Evolutionary conservation across 73 alveolate species (phyloP), one percentile per base, ranked within the genome.

Genomic region (Chromera velia): DNA sequence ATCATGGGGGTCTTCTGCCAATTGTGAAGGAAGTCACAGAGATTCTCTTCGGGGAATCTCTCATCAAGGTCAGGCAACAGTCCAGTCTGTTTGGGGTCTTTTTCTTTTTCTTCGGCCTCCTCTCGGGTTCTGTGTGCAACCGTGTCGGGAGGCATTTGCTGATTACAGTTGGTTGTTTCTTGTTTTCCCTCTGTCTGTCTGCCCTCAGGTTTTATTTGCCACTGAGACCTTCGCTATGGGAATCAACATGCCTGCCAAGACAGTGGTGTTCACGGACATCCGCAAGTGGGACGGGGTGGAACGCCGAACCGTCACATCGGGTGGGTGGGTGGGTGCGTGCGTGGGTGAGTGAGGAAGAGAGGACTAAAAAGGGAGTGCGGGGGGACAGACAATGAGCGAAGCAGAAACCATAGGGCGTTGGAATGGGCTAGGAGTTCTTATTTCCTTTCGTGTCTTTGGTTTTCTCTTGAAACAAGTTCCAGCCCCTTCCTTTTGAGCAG

Each of bases 1-100:
- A 97, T 86, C 99, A 97, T 88, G 99, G 99, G 27, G 99, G 99
- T 18, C 93, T 97, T 80, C 86, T 97, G 33, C 99, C 99, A 7
- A 91, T 97, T 40, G 95, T 93, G 49, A 90, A 96, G 33, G 99
- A 97, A 89, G 63, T 75, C 47, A 97, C 95, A 27, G 99, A 96
- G 81, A 88, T 96, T 28, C 90, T 96, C 28, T 96, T 95, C 88
- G 83, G 96, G 63, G 90, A 92, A 73, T 98, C 98, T 33, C 79
- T 88, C 49, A 83, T 96, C 0, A 91, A 96, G 84, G 32, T 6
- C 31, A 28, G 70, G n/a, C n/a, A n/a, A n/a, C n/a, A n/a, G n/a
- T n/a, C n/a, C n/a, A n/a, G n/a, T n/a, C n/a, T n/a, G n/a, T n/a
- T n/a, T n/a, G n/a, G n/a, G n/a, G n/a, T n/a, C n/a, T n/a, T n/a